Conservation (phyloP, 2,329 filamentous ascomycete species). For the Ceratocystis cubensis region DNA sequence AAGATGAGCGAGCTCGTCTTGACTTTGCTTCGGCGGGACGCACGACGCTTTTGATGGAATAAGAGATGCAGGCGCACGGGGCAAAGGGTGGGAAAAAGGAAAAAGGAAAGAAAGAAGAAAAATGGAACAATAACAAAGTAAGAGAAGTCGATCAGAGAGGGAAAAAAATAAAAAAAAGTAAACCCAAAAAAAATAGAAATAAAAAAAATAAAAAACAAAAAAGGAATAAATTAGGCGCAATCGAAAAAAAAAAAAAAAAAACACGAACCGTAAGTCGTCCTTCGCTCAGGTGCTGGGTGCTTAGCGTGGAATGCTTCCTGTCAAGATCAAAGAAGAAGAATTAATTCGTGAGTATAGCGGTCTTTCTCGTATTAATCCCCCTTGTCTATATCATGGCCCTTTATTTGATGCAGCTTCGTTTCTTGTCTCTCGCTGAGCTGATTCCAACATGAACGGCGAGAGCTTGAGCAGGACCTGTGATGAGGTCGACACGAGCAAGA, state of each 20-base stretch:
- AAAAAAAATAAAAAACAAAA: not conserved
- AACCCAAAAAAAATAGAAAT: not conserved
- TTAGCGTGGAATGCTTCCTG: slow-evolving; percentile 3
- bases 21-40: slow-evolving; percentile 16
- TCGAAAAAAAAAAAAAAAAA: slow-evolving; percentile 8
- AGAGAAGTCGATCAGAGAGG: not conserved
- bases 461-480: too few species aligned
- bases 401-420: not conserved
- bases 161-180: slow-evolving; percentile 4
- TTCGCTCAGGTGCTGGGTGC: not conserved
- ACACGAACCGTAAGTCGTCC: not conserved
- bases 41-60: slow-evolving; percentile 17
- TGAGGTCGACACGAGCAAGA: too few species aligned
- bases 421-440: not conserved
- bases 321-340: not conserved
- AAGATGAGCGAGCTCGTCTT: not conserved
- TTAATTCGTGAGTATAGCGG: not conserved
- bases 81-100: not conserved
- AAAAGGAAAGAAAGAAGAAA: slow-evolving; percentile 18
- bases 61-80: not conserved
- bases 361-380: not conserved
- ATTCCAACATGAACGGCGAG: not conserved
- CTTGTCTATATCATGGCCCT: not conserved
- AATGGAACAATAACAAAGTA: slow-evolving; percentile 17
- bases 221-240: slow-evolving; percentile 4